These are phyloP conservation scores for Lipomyces sp. DNA, from an alignment of 805 yeast genomes.

Conservation along the genomic window DNA sequence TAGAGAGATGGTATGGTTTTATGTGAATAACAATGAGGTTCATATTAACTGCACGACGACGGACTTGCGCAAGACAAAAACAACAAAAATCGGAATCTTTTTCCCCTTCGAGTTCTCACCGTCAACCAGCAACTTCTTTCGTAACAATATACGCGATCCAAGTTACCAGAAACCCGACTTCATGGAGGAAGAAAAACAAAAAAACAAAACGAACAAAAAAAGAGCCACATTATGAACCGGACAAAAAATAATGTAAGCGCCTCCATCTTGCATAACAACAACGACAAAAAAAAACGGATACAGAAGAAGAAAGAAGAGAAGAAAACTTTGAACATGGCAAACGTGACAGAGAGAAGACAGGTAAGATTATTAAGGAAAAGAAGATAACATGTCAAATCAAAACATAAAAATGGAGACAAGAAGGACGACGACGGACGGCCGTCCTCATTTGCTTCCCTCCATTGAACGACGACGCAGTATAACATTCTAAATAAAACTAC, in stretches of 20 bases:
- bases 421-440: too few species aligned
- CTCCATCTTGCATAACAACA: background rate
- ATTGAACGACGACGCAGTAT: too few species aligned
- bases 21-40: too few species aligned
- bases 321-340: background rate
- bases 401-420: background rate
- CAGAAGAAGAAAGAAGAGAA: slow-evolving; percentile 1
- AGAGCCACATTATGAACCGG: background rate
- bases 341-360: background rate
- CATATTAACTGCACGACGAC: too few species aligned
- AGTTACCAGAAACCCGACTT: background rate
- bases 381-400: background rate
- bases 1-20: too few species aligned
- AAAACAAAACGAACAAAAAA: background rate
- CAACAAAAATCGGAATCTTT: too few species aligned
- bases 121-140: background rate
- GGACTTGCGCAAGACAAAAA: too few species aligned
- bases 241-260: background rate
- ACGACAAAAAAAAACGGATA: slow-evolving; percentile 4
- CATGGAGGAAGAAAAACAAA: background rate
- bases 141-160: background rate
- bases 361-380: background rate
- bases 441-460: too few species aligned
- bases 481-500: slow-evolving; percentile 5
- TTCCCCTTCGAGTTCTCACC: too few species aligned